Percentiles rank a stretch among this genome's conserved stretches.
Conservation (phyloP, 2,329 filamentous ascomycete genomes). For the Grosmannia huntii region DNA sequence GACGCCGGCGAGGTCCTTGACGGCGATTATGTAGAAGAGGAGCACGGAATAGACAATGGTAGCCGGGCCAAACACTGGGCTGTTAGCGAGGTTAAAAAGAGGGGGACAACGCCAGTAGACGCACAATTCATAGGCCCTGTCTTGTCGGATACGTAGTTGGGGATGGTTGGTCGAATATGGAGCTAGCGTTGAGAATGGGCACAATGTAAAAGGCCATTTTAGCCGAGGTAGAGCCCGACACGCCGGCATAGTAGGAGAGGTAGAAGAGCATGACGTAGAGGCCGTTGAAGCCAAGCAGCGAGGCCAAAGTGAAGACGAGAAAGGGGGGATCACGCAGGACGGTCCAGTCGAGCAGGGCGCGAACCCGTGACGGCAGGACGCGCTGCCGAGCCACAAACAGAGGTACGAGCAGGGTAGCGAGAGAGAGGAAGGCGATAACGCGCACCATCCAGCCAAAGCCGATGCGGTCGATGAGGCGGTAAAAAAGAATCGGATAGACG, state of each 20-base stretch:
- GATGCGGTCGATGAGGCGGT: conserved; percentile 13
- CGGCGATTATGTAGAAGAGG: neutral
- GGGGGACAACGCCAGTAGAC: neutral
- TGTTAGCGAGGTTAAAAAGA: neutral
- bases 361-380: neutral
- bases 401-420: conserved; percentile 4
- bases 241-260: conserved; percentile 38
- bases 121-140: conserved; percentile 30
- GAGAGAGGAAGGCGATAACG: conserved; percentile 7
- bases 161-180: conserved; percentile 37
- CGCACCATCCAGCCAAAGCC: conserved; percentile 8
- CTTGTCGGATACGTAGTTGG: conserved; percentile 36
- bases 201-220: conserved; percentile 47
- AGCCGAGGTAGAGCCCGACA: conserved; percentile 27
- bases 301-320: neutral
- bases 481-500: conserved; percentile 14
- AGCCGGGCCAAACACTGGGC: neutral
- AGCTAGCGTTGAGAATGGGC: conserved; percentile 46
- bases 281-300: conserved; percentile 3
- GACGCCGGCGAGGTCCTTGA: neutral
- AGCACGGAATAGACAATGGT: neutral
- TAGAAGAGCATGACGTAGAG: conserved; percentile 31
- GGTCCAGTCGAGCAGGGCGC: conserved; percentile 4
- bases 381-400: neutral
- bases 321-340: conserved; percentile 6